phyloP scores from a whole-genome alignment of 352 stramenopile genomes.

The Phytophthora agathidicida region DNA sequence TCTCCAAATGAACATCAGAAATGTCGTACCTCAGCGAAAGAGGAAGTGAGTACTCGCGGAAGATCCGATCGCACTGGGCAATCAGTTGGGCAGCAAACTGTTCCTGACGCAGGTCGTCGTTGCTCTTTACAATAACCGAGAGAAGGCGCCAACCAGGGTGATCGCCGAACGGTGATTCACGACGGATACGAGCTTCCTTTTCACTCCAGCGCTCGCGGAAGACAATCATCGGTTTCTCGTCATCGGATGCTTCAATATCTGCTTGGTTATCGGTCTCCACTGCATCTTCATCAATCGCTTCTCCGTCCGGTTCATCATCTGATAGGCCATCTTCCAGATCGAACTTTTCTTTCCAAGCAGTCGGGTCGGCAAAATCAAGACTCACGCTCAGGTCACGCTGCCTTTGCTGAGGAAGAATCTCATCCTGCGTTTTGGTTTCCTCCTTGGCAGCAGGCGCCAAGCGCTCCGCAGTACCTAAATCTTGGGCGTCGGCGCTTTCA shows the following conservation, averaged over 20 bases:
- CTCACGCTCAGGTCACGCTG: constrained; percentile 68
- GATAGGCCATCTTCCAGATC: constrained; percentile 71
- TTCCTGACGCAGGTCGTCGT: constrained; percentile 98
- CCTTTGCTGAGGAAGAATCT: constrained; percentile 31
- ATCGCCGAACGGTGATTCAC: constrained; percentile 53
- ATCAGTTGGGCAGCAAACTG: constrained; percentile 98
- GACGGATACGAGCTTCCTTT: constrained; percentile 75
- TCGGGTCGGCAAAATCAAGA: constrained; percentile 73
- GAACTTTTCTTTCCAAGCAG: constrained; percentile 79
- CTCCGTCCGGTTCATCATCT: constrained; percentile 49
- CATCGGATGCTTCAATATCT: constrained; percentile 28
- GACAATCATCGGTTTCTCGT: constrained; percentile 78
- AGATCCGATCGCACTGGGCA: constrained; percentile 95
- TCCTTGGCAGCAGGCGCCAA: constrained; percentile 10
- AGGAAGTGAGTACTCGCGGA: constrained; percentile 93
- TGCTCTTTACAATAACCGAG: constrained; percentile 97
- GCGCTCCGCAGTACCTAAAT: neutral
- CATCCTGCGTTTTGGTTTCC: constrained; percentile 36
- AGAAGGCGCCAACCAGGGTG: constrained; percentile 74
- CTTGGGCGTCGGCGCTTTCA: constrained; percentile 11
- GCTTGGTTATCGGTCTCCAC: constrained; percentile 14
- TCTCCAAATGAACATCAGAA: constrained; percentile 37
- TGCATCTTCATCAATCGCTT: constrained; percentile 29
- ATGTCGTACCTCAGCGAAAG: constrained; percentile 85
- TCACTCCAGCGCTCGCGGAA: constrained; percentile 84